A percentile compares a stretch with the other conserved stretches of the same genome.
Evolutionary conservation across 2,329 filamentous ascomycete species (phyloP).

Genomic region (Cytospora mali): DNA sequence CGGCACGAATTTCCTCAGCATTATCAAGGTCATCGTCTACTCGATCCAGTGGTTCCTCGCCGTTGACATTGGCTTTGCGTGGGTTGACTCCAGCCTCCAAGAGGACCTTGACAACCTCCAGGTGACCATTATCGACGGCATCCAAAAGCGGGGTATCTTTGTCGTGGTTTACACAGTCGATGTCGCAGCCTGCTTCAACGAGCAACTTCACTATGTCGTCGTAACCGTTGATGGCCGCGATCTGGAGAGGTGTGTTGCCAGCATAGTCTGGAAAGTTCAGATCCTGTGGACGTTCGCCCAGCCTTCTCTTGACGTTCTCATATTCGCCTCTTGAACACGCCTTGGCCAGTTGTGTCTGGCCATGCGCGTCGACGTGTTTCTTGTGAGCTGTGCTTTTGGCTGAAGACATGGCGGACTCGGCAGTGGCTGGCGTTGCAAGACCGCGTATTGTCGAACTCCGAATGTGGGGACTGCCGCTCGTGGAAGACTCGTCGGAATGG

Average conservation of each 20-base stretch:
- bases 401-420: slow-evolving; percentile 65
- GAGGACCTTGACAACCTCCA: slow-evolving; percentile 83
- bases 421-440: slow-evolving; percentile 57
- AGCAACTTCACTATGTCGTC: slow-evolving; percentile 86
- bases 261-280: slow-evolving; percentile 90
- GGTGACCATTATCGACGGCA: slow-evolving; percentile 91
- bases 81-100: slow-evolving; percentile 89
- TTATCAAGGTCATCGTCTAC: slow-evolving; percentile 76
- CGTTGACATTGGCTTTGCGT: slow-evolving; percentile 85
- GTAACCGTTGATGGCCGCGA: slow-evolving; percentile 85
- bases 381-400: slow-evolving; percentile 73
- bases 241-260: slow-evolving; percentile 93
- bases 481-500: slow-evolving; percentile 68
- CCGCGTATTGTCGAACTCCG: slow-evolving; percentile 61
- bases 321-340: slow-evolving; percentile 86
- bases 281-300: slow-evolving; percentile 81
- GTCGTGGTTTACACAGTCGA: slow-evolving; percentile 77
- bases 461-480: slow-evolving; percentile 61
- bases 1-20: slow-evolving; percentile 74
- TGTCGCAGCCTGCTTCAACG: slow-evolving; percentile 79
- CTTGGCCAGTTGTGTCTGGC: slow-evolving; percentile 86
- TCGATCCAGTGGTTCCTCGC: slow-evolving; percentile 87
- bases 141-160: slow-evolving; percentile 94
- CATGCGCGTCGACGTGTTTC: slow-evolving; percentile 89
- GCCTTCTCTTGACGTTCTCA: slow-evolving; percentile 72